Evolutionary conservation across 75 land plant species (phyloP), one percentile per base, ranked within the genome.

Genomic region (Azolla pinnata): DNA sequence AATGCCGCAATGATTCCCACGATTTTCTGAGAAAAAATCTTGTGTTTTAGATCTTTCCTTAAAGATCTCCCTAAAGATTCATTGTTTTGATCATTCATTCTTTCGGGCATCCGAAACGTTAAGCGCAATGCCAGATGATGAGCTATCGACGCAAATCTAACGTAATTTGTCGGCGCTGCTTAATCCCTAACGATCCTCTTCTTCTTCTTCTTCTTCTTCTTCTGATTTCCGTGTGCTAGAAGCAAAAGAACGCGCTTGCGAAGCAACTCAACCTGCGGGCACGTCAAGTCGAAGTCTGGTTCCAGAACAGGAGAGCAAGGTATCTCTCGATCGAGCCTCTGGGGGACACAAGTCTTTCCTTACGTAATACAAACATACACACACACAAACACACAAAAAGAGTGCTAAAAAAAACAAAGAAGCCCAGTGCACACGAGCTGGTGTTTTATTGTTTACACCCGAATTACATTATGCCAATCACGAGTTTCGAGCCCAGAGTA

Each of bases 241-340:
- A 90, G 59, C 92, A 90, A 60, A 87, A 90, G 79, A 77, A 69
- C 33, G 92, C 88, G 10, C 63, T 90, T 40, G 96, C 96, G 3
- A 90, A 86, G 51, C 88, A 90, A 61, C 56, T 90, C 56, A 90
- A 79, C 53, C 79, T 90, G 21, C 84, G 83, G 7, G 92, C 97
- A 0, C 75, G 97, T 0, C 97, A 90, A 59, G 97, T 90, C 0
- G 97, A 90, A 70, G 97, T 90, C 4, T 90, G 97, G 97, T 91
- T 91, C 56, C 97, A 91, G 44, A 91, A 87, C 83, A 55, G 92
- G 33, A 76, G 97, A 75, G 97, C 97, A 17, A 79, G 95, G 95
- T 88, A 58, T 5, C n/a, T n/a, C n/a, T n/a, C n/a, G n/a, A n/a
- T n/a, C n/a, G n/a, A n/a, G n/a, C n/a, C n/a, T n/a, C n/a, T n/a